Conservation (phyloP, 306 rosid genomes). For the Castanospermum australe region DNA sequence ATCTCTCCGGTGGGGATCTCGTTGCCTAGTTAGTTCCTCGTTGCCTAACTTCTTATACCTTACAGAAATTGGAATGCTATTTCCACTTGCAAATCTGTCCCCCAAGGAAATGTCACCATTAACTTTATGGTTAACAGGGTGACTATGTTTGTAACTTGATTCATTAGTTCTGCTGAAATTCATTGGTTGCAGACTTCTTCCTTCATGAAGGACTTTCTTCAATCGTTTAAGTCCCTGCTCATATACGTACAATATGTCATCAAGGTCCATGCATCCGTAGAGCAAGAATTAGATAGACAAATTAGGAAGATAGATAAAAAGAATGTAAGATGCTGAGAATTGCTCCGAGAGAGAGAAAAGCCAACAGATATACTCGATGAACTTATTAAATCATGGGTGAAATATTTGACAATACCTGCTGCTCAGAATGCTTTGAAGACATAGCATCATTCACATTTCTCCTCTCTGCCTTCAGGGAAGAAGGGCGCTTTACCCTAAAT, state of each 20-base stretch:
- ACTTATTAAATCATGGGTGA: not conserved
- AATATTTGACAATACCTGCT: constrained; percentile 56
- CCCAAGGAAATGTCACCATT: constrained; percentile 37
- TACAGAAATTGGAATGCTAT: constrained; percentile 58
- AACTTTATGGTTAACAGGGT: constrained; percentile 41
- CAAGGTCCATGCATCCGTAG: not conserved
- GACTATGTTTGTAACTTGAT: constrained; percentile 46
- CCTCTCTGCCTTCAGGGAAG: constrained; percentile 72
- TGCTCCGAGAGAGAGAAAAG: not conserved
- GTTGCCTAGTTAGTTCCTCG: constrained; percentile 58
- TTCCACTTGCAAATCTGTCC: constrained; percentile 55
- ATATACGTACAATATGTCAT: constrained; percentile 6
- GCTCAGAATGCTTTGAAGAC: constrained; percentile 50
- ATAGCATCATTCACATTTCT: constrained; percentile 39
- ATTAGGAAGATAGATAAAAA: not conserved
- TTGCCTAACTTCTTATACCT: constrained; percentile 61
- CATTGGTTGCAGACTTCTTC: constrained; percentile 42
- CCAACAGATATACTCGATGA: not conserved
- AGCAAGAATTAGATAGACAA: not conserved
- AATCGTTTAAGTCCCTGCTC: constrained; percentile 75
- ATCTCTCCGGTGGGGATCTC: constrained; percentile 62
- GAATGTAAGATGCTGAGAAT: not conserved
- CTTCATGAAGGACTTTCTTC: constrained; percentile 66
- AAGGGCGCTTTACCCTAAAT: constrained; percentile 92
- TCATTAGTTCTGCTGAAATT: constrained; percentile 50